phyloP scores from a whole-genome alignment of 495 filamentous ascomycete genomes.

The Jackrogersella minutella region DNA sequence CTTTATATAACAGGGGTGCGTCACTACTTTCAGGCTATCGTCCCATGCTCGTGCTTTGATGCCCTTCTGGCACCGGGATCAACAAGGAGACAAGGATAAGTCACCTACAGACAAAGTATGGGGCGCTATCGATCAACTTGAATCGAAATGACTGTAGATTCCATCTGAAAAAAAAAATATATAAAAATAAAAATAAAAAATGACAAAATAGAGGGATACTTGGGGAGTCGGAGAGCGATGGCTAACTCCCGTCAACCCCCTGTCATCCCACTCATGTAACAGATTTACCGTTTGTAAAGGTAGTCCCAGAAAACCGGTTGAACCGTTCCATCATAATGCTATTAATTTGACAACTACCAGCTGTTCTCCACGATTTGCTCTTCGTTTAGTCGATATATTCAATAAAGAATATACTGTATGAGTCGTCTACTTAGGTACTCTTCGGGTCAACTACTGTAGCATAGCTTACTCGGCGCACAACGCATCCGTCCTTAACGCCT shows the following conservation, averaged over 20 bases:
- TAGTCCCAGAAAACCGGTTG: conserved; percentile 40
- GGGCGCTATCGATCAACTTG: conserved; percentile 28
- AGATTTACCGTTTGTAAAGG: conserved; percentile 31
- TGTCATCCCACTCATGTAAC: conserved; percentile 28
- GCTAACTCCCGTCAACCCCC: conserved; percentile 30
- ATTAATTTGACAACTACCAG: conserved; percentile 19
- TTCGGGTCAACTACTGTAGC: conserved; percentile 9
- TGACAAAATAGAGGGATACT: conserved; percentile 32
- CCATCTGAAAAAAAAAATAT: conserved; percentile 39
- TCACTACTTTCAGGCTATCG: conserved; percentile 37
- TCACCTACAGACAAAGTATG: conserved; percentile 32
- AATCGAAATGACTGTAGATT: conserved; percentile 17
- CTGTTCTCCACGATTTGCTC: conserved; percentile 20
- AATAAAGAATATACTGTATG: conserved; percentile 2
- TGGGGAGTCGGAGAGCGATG: conserved; percentile 22
- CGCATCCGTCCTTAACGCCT: conserved; percentile 31
- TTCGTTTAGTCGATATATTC: conserved; percentile 12
- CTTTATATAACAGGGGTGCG: conserved; percentile 24
- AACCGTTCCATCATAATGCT: conserved; percentile 35
- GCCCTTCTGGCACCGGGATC: conserved; percentile 40
- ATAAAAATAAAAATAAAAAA: no score
- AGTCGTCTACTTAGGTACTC: conserved; percentile 3
- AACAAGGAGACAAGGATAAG: conserved; percentile 37
- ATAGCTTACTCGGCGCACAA: conserved; percentile 24
- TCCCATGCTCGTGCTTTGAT: conserved; percentile 38